phyloP scores from a whole-genome alignment of 2,329 filamentous ascomycete species.

The Talaromyces sp. region DNA sequence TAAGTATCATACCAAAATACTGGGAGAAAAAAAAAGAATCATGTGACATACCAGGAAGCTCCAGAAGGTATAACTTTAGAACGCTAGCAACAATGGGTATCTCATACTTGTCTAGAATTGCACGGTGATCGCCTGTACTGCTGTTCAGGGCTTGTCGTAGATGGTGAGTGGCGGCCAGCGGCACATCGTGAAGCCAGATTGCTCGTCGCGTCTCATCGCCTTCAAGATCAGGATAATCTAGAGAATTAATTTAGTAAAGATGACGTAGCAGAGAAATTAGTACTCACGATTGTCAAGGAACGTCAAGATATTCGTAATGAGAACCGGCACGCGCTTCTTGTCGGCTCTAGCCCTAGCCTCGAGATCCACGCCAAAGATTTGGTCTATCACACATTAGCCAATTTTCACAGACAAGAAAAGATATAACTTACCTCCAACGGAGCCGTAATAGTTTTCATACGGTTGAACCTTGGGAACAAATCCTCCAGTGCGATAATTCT shows the following conservation, averaged over 20 bases:
- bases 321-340: constrained; percentile 87
- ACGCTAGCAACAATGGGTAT: constrained; percentile 90
- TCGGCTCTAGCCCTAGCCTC: constrained; percentile 90
- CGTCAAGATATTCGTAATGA: constrained; percentile 88
- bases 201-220: constrained; percentile 87
- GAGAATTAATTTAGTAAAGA: constrained; percentile 1
- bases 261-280: not conserved
- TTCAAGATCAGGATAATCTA: constrained; percentile 90
- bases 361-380: constrained; percentile 97
- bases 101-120: constrained; percentile 81
- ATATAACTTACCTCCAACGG: constrained; percentile 63
- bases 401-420: constrained; percentile 1
- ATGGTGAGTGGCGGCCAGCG: constrained; percentile 76
- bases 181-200: constrained; percentile 93
- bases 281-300: constrained; percentile 77
- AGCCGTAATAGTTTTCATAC: constrained; percentile 99
- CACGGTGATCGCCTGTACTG: constrained; percentile 71
- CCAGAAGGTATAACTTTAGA: constrained; percentile 88
- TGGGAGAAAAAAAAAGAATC: not conserved
- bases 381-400: constrained; percentile 50
- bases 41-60: constrained; percentile 72
- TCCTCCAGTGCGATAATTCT: constrained; percentile 93
- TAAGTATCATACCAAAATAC: constrained; percentile 13
- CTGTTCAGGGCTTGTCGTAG: constrained; percentile 80
- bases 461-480: constrained; percentile 86